Percentiles rank a stretch among this genome's conserved stretches.
Evolutionary conservation across 495 filamentous ascomycete species (phyloP).

Genomic region (Lasiosphaeris hirsuta): DNA sequence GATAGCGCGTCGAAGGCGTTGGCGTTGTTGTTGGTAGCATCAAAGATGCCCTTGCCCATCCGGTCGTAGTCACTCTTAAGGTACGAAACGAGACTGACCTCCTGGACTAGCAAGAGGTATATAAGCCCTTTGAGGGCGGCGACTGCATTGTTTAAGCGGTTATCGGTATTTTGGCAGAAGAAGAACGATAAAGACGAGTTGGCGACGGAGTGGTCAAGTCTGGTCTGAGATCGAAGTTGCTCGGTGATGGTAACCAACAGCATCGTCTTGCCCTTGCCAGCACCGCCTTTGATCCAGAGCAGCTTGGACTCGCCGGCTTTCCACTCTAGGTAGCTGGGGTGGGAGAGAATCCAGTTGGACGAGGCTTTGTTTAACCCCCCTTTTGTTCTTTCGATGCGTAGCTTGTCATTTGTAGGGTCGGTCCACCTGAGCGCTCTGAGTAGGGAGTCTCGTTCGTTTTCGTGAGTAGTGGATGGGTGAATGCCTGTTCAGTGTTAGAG

Average conservation of each 20-base stretch:
- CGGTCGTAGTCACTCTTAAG: background rate
- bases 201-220: background rate
- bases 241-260: slow-evolving; percentile 1
- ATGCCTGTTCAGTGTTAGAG: background rate
- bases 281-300: slow-evolving; percentile 1
- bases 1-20: slow-evolving; percentile 2
- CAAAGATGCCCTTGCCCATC: background rate
- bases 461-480: background rate
- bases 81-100: slow-evolving; percentile 3
- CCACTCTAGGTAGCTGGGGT: background rate
- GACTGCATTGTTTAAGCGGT: background rate
- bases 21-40: background rate
- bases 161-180: slow-evolving; percentile 2
- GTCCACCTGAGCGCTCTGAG: background rate
- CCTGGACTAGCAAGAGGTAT: background rate
- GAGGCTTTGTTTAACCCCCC: background rate
- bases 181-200: background rate
- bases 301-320: background rate
- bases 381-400: background rate
- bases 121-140: background rate
- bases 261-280: slow-evolving; percentile 4
- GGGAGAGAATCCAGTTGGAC: background rate
- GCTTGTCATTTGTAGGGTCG: background rate
- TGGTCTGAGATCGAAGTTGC: background rate
- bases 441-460: slow-evolving; percentile 1